These are phyloP conservation scores for Dryas drummondii DNA, from an alignment of 306 rosid genomes.

Conservation along the genomic window DNA sequence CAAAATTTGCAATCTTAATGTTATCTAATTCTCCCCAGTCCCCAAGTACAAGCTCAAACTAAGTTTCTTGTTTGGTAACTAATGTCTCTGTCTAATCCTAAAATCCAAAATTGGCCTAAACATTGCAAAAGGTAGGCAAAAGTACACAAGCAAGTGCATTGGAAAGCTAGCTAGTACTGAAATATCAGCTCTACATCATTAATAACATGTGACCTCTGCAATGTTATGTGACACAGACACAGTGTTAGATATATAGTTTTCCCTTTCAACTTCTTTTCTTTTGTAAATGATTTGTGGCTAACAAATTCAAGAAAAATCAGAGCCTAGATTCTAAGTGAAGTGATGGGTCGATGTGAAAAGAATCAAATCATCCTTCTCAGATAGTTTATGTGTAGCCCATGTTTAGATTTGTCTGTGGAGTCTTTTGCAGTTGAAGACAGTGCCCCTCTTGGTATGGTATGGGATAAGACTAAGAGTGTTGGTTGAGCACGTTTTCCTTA, in stretches of 20 bases:
- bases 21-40: too few species aligned
- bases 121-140: neutral
- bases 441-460: slow-evolving; percentile 15
- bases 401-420: neutral
- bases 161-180: slow-evolving; percentile 10
- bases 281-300: neutral
- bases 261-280: neutral
- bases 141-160: neutral
- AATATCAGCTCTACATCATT: slow-evolving; percentile 4
- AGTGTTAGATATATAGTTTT: neutral
- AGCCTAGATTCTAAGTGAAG: slow-evolving; percentile 10
- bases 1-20: too few species aligned
- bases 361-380: slow-evolving; percentile 7
- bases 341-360: neutral
- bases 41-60: too few species aligned
- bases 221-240: neutral
- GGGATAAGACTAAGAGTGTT: neutral
- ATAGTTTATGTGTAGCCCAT: slow-evolving; percentile 3
- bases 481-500: slow-evolving; percentile 24
- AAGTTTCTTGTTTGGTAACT: slow-evolving; percentile 3
- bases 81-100: neutral
- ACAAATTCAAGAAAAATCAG: neutral
- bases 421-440: neutral
- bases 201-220: neutral
- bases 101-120: slow-evolving; percentile 1